These are phyloP conservation scores for Silybum marianum DNA, from an alignment of 129 eudicot genomes.

Conservation along the genomic window DNA sequence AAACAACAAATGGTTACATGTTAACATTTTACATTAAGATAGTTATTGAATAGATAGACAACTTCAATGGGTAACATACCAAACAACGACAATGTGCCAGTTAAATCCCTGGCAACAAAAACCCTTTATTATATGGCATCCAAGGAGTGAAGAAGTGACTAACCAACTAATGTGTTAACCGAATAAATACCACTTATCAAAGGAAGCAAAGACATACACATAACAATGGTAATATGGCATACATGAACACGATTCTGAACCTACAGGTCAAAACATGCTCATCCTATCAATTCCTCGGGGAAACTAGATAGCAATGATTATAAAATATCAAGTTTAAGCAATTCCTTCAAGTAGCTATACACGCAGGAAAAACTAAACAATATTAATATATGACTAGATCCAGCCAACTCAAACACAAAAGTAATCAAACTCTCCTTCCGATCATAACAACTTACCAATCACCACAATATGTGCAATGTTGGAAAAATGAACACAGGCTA, in stretches of 20 bases:
- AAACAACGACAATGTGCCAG: not conserved
- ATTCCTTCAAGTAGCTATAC: not conserved
- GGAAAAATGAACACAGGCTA: not conserved
- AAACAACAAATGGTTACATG: not conserved
- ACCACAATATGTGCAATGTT: conserved; percentile 16
- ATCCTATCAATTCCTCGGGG: not conserved
- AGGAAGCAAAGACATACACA: not conserved
- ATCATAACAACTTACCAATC: not conserved
- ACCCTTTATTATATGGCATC: not conserved
- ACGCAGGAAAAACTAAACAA: conserved; percentile 1
- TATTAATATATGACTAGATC: not conserved
- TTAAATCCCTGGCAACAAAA: not conserved
- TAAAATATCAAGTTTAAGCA: not conserved
- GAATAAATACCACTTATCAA: not conserved
- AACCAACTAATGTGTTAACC: not conserved
- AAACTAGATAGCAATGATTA: not conserved
- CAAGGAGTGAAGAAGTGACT: not conserved
- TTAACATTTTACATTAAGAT: not conserved
- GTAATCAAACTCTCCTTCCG: not conserved
- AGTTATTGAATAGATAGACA: not conserved
- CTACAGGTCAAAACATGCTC: not conserved
- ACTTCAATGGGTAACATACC: not conserved
- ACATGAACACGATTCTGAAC: not conserved
- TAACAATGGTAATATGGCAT: not conserved
- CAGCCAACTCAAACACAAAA: conserved; percentile 4